Conservation (phyloP, 2,329 filamentous ascomycete species). For the Fulvia fulva region DNA sequence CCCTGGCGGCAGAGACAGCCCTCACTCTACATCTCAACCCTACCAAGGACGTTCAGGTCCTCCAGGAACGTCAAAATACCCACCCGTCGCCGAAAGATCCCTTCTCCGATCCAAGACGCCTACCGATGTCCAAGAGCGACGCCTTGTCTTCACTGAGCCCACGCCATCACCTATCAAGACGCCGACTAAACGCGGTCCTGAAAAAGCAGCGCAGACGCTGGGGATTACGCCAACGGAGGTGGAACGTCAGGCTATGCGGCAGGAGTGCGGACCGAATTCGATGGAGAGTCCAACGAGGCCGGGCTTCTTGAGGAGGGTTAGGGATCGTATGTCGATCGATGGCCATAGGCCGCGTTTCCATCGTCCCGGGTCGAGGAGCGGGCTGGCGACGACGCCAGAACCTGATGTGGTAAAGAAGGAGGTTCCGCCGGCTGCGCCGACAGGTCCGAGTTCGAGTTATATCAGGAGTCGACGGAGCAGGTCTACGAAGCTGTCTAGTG, state of each 20-base stretch:
- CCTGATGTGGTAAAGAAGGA: neutral
- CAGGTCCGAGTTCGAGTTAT: neutral
- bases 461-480: conserved; percentile 11
- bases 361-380: neutral
- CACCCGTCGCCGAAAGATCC: conserved; percentile 20
- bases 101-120: conserved; percentile 20
- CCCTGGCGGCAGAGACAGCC: conserved; percentile 17
- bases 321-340: conserved; percentile 7
- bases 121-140: conserved; percentile 3
- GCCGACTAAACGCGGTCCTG: neutral
- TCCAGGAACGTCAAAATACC: no score
- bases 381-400: neutral
- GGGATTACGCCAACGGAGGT: neutral
- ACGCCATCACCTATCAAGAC: neutral
- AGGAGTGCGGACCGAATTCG: neutral
- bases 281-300: neutral
- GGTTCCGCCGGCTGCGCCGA: neutral
- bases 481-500: conserved; percentile 23
- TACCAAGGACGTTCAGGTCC: conserved; percentile 10
- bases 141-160: neutral
- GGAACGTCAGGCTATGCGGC: neutral
- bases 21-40: conserved; percentile 23
- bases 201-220: neutral
- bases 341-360: conserved; percentile 1
- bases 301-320: conserved; percentile 1